Evolutionary conservation across 331 rosid species (phyloP).

Genomic region (Ulmus americana): DNA sequence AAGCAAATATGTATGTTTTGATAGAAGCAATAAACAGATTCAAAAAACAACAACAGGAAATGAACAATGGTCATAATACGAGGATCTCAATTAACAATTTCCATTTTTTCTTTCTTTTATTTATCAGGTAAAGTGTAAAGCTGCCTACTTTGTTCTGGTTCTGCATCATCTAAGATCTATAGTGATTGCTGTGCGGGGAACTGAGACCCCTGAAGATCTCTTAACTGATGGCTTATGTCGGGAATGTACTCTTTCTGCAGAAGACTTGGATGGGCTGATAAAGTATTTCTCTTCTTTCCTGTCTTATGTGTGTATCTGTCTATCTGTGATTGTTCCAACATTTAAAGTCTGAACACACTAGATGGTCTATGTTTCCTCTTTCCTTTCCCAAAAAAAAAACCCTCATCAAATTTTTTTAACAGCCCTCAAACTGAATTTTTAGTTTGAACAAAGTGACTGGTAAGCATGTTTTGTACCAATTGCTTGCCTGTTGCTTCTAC

Average conservation of each 20-base stretch:
- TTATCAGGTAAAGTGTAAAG: constrained; percentile 67
- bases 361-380: not conserved
- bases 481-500: not conserved
- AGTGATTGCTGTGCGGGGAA: constrained; percentile 81
- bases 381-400: not conserved
- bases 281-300: constrained; percentile 42
- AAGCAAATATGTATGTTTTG: not conserved
- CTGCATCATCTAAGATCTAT: constrained; percentile 63
- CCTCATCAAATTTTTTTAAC: not conserved
- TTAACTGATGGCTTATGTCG: constrained; percentile 78
- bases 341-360: not conserved
- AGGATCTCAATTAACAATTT: not conserved
- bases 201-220: constrained; percentile 95
- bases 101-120: not conserved
- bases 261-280: constrained; percentile 78
- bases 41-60: not conserved
- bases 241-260: constrained; percentile 61
- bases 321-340: not conserved
- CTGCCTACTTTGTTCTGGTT: constrained; percentile 85
- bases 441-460: not conserved
- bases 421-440: not conserved
- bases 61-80: not conserved
- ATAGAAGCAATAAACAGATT: not conserved
- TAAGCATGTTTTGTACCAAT: not conserved
- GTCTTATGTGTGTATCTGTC: not conserved